Conservation (phyloP, 2,329 filamentous ascomycete genomes). For the Helotiales sp. region DNA sequence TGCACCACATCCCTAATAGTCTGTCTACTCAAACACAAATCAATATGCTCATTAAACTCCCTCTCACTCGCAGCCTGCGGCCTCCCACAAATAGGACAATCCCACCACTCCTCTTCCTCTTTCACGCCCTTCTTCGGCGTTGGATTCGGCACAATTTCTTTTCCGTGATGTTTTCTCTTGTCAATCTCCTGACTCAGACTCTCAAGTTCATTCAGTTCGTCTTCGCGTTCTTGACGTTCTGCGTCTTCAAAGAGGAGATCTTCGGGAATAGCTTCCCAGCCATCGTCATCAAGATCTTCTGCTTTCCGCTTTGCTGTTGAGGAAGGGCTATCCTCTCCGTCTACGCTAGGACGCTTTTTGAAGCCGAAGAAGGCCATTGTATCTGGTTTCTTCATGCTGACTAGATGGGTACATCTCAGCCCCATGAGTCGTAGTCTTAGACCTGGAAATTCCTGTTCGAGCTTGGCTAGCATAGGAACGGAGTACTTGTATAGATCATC, state of each 20-base stretch:
- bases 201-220: slow-evolving; percentile 62
- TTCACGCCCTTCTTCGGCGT: slow-evolving; percentile 35
- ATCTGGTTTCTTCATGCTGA: slow-evolving; percentile 80
- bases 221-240: slow-evolving; percentile 57
- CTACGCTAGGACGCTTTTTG: slow-evolving; percentile 36
- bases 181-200: slow-evolving; percentile 54
- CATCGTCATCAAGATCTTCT: slow-evolving; percentile 37
- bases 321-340: slow-evolving; percentile 16
- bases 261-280: slow-evolving; percentile 70
- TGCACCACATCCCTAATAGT: slow-evolving; percentile 84
- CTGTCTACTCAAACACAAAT: slow-evolving; percentile 82
- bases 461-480: slow-evolving; percentile 78
- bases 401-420: slow-evolving; percentile 80
- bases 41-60: slow-evolving; percentile 87
- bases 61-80: slow-evolving; percentile 75
- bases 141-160: slow-evolving; percentile 51
- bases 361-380: slow-evolving; percentile 78
- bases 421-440: slow-evolving; percentile 87
- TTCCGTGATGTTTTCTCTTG: slow-evolving; percentile 44
- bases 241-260: slow-evolving; percentile 61
- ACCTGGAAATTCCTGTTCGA: slow-evolving; percentile 79
- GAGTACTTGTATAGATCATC: slow-evolving; percentile 83
- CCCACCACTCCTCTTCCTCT: slow-evolving; percentile 60
- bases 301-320: slow-evolving; percentile 39
- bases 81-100: slow-evolving; percentile 83